A percentile compares a stretch with the other conserved stretches of the same genome.
Evolutionary conservation across 2,329 filamentous ascomycete species (phyloP).

Genomic region (Aspergillus sp.): DNA sequence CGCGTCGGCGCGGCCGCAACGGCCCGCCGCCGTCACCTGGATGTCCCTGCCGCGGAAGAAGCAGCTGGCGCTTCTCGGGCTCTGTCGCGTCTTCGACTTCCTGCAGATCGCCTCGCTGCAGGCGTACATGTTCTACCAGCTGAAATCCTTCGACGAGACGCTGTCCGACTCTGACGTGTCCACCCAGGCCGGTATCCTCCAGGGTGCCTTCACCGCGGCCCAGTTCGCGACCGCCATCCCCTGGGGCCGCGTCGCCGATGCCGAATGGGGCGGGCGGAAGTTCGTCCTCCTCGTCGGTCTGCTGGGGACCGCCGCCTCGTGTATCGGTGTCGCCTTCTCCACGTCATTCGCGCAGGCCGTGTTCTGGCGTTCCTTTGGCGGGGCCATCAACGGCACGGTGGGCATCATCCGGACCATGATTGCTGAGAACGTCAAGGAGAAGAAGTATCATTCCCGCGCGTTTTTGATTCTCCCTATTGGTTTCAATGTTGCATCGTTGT

Average conservation of each 20-base stretch:
- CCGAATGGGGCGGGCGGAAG: constrained; percentile 67
- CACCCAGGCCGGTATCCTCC: constrained; percentile 70
- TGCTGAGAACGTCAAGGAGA: constrained; percentile 67
- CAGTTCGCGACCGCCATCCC: constrained; percentile 79
- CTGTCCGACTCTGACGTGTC: constrained; percentile 62
- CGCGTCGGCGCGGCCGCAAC: constrained; percentile 9
- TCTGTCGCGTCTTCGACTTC: constrained; percentile 42
- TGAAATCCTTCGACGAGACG: constrained; percentile 67
- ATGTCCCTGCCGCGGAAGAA: constrained; percentile 38
- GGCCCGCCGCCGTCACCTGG: constrained; percentile 35
- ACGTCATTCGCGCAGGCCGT: constrained; percentile 62
- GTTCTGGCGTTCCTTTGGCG: constrained; percentile 65
- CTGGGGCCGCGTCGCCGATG: constrained; percentile 70
- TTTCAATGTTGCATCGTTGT: constrained; percentile 62
- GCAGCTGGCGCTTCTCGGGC: constrained; percentile 35
- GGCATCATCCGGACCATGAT: constrained; percentile 73
- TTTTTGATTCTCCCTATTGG: constrained; percentile 63
- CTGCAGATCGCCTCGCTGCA: constrained; percentile 39
- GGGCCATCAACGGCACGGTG: constrained; percentile 68
- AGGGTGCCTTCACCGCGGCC: constrained; percentile 73
- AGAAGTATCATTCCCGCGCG: constrained; percentile 57
- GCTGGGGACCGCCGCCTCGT: constrained; percentile 63
- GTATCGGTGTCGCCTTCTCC: constrained; percentile 67
- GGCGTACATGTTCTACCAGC: constrained; percentile 80
- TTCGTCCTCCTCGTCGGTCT: constrained; percentile 74